Evolutionary conservation across 441 rosid species (phyloP).

Genomic region (Populus hybrid): DNA sequence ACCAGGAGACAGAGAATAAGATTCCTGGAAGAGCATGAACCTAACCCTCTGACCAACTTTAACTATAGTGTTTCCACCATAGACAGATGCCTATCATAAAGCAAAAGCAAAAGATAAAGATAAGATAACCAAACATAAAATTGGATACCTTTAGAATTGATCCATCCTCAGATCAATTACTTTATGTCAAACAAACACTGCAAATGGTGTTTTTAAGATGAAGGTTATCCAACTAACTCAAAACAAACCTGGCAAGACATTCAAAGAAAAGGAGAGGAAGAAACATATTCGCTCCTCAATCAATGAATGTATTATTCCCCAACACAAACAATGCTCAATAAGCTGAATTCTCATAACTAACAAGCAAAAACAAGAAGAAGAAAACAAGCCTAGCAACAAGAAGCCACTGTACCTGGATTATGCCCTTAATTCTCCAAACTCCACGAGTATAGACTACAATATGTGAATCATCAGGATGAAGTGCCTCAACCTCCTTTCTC

Average conservation of each 20-base stretch:
- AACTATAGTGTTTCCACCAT: background rate
- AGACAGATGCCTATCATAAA: too few species aligned
- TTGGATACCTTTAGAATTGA: background rate
- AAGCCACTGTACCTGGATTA: constrained; percentile 62
- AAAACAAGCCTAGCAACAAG: constrained; percentile 5
- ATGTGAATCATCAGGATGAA: constrained; percentile 90
- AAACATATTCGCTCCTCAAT: background rate
- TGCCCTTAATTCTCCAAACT: constrained; percentile 97
- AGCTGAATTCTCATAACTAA: background rate
- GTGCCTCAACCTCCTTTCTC: constrained; percentile 82
- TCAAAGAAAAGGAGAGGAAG: background rate
- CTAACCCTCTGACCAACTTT: constrained; percentile 16
- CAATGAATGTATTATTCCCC: background rate
- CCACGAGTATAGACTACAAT: constrained; percentile 72
- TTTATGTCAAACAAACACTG: background rate
- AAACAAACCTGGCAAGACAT: background rate
- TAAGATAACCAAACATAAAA: background rate
- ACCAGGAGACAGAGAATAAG: constrained; percentile 36
- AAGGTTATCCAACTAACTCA: background rate
- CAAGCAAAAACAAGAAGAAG: background rate
- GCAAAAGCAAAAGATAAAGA: constrained; percentile 2
- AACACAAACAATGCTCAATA: background rate
- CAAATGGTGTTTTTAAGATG: background rate
- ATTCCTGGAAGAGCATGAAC: constrained; percentile 38
- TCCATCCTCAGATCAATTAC: background rate